Evolutionary conservation across 1,139 yeast species (phyloP), one percentile per base, ranked within the genome.

Genomic region (Keqinozyma sinolaborantium): DNA sequence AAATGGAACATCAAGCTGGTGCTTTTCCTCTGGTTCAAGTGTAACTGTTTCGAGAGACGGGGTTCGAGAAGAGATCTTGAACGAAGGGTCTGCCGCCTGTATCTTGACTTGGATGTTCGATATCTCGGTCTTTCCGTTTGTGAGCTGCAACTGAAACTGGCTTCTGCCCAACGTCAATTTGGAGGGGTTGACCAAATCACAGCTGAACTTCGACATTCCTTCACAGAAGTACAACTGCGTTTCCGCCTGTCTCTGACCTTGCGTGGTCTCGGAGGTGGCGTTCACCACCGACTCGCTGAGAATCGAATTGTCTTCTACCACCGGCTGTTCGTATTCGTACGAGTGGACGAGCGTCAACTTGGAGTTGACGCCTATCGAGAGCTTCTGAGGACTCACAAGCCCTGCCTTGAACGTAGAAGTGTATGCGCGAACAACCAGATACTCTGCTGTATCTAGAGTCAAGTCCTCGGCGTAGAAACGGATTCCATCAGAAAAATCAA

Each of bases 331-430:
- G 10, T 18, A 7, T 7, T 18, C 21, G 39, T 9, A 31, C 31
- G 14, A 43, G 31, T 19, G 24, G 11, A 25, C 36, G 24, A 53
- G 42, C 9, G 28, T 35, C 13, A 57, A 39, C 16, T 51, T 54
- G 3, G 53, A 42, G 34, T 51, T 52, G 4, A 58, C 31, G 5
- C 32, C 33, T 5, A 63, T 30, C 1, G 30, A 31, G 12, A 63
- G 35, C 24, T 45, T 44, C 2, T 41, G 31, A 1, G 61, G 58
- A 10, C 36, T 38, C 35, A 57, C 60, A 10, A 42, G 40, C 0
- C 70, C 70, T 13, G 44, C 28, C 3, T 36, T 36, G 31, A 61
- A 57, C 10, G 44, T 36, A 24, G 46, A 51, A 1, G 64, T 43
- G 23, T 30, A 36, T 14, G 63, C 42, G 14, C 41, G 46, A 5